Evolutionary conservation across 768 basidiomycete genomes (phyloP).

Genomic region (Polyporus arcularius): DNA sequence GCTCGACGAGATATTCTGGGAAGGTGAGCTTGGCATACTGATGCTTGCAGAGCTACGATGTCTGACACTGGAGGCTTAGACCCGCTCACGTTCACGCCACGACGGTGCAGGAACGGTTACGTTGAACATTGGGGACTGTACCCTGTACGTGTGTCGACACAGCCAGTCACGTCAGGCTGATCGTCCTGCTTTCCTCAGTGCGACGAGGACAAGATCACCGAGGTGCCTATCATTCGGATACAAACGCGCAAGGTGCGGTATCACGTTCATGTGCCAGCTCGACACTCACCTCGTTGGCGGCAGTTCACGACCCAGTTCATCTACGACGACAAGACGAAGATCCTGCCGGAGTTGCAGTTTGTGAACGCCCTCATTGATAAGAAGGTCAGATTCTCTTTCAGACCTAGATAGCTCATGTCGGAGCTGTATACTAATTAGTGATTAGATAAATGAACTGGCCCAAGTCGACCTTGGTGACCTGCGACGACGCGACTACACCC

Average conservation of each 20-base stretch:
- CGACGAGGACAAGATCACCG: too few relatives aligned
- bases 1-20: constrained; percentile 13
- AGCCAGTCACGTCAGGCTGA: too few relatives aligned
- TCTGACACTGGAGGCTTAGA: not conserved
- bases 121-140: constrained; percentile 9
- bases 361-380: constrained; percentile 5
- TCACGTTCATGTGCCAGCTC: not conserved
- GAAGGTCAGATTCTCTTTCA: not conserved
- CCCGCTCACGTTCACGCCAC: constrained; percentile 1
- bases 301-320: not conserved
- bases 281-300: too few relatives aligned
- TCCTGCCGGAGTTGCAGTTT: constrained; percentile 3
- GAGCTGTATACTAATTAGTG: too few relatives aligned
- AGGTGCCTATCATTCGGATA: not conserved
- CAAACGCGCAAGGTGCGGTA: not conserved
- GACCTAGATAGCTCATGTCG: not conserved
- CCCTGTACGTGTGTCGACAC: not conserved
- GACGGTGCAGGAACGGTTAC: not conserved
- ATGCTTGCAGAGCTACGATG: not conserved
- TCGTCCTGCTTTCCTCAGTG: too few relatives aligned
- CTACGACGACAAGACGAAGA: not conserved
- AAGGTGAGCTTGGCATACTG: not conserved
- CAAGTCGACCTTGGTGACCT: constrained; percentile 1
- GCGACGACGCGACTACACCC: not conserved
- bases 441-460: not conserved